phyloP scores from a whole-genome alignment of 108 stramenopile genomes.

The Fragilariopsis cylindrus region DNA sequence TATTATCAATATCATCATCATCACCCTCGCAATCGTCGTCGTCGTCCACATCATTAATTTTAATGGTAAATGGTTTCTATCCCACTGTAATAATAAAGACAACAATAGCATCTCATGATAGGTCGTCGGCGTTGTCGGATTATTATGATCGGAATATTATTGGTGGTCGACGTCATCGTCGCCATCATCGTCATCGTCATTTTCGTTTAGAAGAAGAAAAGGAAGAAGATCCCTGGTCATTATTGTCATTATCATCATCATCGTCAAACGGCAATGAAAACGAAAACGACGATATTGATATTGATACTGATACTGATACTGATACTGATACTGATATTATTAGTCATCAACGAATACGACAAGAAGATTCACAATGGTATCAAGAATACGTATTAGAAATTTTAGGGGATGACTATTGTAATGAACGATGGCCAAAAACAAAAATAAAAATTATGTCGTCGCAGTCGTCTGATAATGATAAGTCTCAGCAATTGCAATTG shows the following conservation, averaged over 20 bases:
- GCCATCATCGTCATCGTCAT: not conserved
- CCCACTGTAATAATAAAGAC: no score
- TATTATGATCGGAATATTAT: no score
- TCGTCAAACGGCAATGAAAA: not conserved
- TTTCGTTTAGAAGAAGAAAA: not conserved
- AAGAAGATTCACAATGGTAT: conserved; percentile 49
- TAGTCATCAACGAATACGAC: conserved; percentile 17
- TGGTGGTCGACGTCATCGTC: no score
- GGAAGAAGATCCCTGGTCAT: not conserved
- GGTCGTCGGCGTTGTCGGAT: not conserved
- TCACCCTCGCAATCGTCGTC: no score
- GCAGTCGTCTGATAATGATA: not conserved
- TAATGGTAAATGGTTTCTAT: no score
- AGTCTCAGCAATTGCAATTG: not conserved
- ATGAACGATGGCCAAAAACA: conserved; percentile 5
- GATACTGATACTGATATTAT: not conserved
- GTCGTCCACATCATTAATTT: no score
- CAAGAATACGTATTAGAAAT: conserved; percentile 37
- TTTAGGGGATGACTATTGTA: conserved; percentile 32
- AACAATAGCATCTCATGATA: no score
- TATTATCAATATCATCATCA: no score
- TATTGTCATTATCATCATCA: not conserved
- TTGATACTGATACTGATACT: not conserved
- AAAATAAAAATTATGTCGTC: not conserved
- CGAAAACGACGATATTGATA: not conserved